Evolutionary conservation across 2,329 filamentous ascomycete species (phyloP), one percentile per base, ranked within the genome.

Genomic region (Trichoderma polysporum): DNA sequence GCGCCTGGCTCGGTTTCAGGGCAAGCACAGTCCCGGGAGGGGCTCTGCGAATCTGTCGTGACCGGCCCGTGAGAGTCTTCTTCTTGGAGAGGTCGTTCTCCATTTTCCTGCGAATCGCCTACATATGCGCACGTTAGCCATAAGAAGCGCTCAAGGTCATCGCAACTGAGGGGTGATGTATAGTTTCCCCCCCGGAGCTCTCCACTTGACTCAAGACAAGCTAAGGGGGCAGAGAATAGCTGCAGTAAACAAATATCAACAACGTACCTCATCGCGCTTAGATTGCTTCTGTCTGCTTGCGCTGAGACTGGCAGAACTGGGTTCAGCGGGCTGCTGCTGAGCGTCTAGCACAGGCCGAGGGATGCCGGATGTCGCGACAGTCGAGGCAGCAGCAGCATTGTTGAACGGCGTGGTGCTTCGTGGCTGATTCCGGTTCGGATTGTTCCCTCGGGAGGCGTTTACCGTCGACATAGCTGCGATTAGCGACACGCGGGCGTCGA

Each of bases 11-110:
- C 64, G 95, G 95, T 81, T 96, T 96, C 70, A 99, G 86, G 74
- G 95, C 93, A 69, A 99, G 90, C 68, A 99, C 95, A 66, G 94
- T 97, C 73, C 95, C 95, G 2, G 95, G 95, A 68, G 95, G 94
- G 66, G 94, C 94, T 83, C 97, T 98, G 78, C 94, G 91, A 69
- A 90, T 91, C 76, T 92, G 91, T 72, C 93, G 89, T 72, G 93
- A 90, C 74, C 93, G 90, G 73, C 88, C 86, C 71, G 89, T 88
- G 69, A 89, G 86, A 76, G 93, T 88, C 82, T 93, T 97, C 88
- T 98, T 98, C 85, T 98, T 98, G 86, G 88, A 96, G 82, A 99
- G 90, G 78, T 99, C 95, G 76, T 88, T 94, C 84, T 99, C 95
- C 84, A 99, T 91, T 84, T 97, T 98, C 76, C 89, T 90, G 75